Conservation (phyloP, 2,329 filamentous ascomycete species). For the Talaromyces sp. region DNA sequence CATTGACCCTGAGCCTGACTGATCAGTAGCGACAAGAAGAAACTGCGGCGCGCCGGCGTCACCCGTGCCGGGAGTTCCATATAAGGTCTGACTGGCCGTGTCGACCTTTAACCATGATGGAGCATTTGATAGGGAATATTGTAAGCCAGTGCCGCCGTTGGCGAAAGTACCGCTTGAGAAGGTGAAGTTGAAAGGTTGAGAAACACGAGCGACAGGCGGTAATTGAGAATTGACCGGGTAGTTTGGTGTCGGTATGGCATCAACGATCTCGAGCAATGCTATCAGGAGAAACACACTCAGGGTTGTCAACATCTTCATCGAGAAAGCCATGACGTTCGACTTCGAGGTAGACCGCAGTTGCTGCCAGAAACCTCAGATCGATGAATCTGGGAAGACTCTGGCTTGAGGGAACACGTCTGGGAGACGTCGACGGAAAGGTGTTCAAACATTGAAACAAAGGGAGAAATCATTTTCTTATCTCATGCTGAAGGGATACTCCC, state of each 20-base stretch:
- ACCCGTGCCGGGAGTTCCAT: constrained; percentile 63
- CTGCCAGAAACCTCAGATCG: constrained; percentile 12
- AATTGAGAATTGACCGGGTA: constrained; percentile 85
- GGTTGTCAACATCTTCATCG: constrained; percentile 28
- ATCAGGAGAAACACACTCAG: constrained; percentile 29
- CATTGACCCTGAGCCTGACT: constrained; percentile 61
- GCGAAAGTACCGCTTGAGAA: constrained; percentile 65
- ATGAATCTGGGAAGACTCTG: constrained; percentile 9
- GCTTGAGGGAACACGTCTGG: constrained; percentile 5
- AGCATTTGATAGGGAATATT: constrained; percentile 64
- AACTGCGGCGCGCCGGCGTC: constrained; percentile 62
- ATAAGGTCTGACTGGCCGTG: constrained; percentile 62
- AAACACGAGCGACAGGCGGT: constrained; percentile 71
- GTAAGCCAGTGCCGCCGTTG: constrained; percentile 55
- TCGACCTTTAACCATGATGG: constrained; percentile 77
- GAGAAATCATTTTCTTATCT: constrained; percentile 17
- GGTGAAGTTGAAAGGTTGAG: constrained; percentile 49
- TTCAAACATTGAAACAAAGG: constrained; percentile 3
- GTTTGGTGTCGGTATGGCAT: constrained; percentile 42
- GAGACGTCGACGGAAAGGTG: constrained; percentile 2
- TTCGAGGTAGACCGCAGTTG: constrained; percentile 12
- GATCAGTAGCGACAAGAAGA: constrained; percentile 67
- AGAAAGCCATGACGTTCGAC: constrained; percentile 16
- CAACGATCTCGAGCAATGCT: constrained; percentile 29
- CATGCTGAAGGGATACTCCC: constrained; percentile 30